A percentile compares a stretch with the other conserved stretches of the same genome.
Evolutionary conservation across 345 rosid genomes (phyloP).

Genomic region (Moricandia moricandioides): DNA sequence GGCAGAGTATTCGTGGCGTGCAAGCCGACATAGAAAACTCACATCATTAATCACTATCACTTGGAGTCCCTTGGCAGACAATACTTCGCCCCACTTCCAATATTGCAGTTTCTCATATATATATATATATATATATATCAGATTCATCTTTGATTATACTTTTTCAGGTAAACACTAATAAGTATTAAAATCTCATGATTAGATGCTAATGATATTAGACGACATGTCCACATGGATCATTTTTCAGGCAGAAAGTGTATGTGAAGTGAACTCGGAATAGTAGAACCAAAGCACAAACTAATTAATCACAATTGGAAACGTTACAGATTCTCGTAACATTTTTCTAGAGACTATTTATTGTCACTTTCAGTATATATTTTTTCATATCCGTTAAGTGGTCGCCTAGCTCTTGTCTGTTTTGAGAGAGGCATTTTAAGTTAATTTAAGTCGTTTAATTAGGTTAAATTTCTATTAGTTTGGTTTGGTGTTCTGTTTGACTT

Average conservation of each 20-base stretch:
- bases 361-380: neutral
- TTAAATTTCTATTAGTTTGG: slow-evolving; percentile 21
- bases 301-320: neutral
- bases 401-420: neutral
- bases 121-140: too few species aligned
- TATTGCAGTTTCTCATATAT: neutral
- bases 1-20: slow-evolving; percentile 30
- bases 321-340: neutral
- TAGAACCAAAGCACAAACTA: neutral
- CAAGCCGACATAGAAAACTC: slow-evolving; percentile 29
- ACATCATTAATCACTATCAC: slow-evolving; percentile 16
- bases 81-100: slow-evolving; percentile 2
- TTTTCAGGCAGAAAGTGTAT: neutral
- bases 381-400: neutral
- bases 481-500: slow-evolving; percentile 29
- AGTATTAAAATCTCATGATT: neutral
- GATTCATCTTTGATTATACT: neutral
- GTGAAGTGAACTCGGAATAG: neutral
- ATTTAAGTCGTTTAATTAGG: neutral
- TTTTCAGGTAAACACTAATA: neutral
- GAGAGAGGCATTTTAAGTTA: neutral
- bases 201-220: neutral
- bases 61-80: neutral
- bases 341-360: neutral
- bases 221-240: neutral